Evolutionary conservation across 1,139 yeast genomes (phyloP).

Genomic region (Hansenula anomala): DNA sequence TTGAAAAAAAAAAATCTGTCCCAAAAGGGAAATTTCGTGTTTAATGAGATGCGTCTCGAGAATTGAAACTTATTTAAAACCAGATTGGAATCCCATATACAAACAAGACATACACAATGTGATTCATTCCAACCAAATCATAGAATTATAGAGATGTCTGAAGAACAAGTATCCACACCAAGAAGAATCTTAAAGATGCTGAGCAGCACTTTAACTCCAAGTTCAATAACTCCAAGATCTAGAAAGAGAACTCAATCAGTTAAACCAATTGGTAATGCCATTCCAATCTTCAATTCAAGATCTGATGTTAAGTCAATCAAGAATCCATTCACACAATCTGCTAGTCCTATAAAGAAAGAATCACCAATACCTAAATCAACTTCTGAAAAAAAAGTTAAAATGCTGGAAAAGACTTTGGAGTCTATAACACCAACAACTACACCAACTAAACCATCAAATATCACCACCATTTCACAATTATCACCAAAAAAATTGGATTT

Average conservation of each 20-base stretch:
- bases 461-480: neutral
- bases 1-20: neutral
- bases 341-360: neutral
- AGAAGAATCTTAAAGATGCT: neutral
- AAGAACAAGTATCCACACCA: neutral
- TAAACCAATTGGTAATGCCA: neutral
- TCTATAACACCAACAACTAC: slow-evolving; percentile 1
- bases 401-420: too few species aligned
- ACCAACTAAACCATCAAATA: neutral
- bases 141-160: neutral
- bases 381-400: too few species aligned
- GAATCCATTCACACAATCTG: too few species aligned
- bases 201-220: neutral
- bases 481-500: slow-evolving; percentile 12
- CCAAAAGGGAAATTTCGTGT: neutral
- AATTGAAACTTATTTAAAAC: neutral
- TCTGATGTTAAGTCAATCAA: too few species aligned
- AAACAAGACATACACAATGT: neutral
- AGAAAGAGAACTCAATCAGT: neutral
- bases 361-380: neutral
- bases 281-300: too few species aligned
- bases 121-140: neutral
- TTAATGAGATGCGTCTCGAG: neutral
- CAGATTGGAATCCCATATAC: too few species aligned
- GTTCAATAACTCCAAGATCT: neutral